A percentile compares a stretch with the other conserved stretches of the same genome.
Evolutionary conservation across 2,329 filamentous ascomycete genomes (phyloP).

Genomic region (Coleophoma crateriformis): DNA sequence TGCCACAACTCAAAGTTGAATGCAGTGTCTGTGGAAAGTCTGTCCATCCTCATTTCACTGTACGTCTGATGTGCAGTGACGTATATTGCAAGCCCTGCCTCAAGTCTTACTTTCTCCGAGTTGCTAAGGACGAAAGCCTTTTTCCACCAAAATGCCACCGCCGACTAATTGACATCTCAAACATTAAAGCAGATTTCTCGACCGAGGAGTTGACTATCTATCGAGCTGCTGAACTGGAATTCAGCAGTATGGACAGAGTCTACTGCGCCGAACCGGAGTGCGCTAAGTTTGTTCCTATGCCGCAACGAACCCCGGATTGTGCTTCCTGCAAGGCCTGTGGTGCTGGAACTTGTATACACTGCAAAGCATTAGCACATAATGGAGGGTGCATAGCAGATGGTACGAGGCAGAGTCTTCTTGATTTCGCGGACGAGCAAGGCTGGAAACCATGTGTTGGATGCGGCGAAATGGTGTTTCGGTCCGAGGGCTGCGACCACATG

Average conservation of each 20-base stretch:
- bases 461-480: slow-evolving; percentile 10
- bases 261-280: slow-evolving; percentile 14
- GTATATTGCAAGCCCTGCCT: slow-evolving; percentile 18
- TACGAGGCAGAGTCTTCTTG: slow-evolving; percentile 8
- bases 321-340: slow-evolving; percentile 10
- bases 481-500: slow-evolving; percentile 14
- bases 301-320: slow-evolving; percentile 5
- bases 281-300: slow-evolving; percentile 11
- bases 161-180: slow-evolving; percentile 12
- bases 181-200: slow-evolving; percentile 14
- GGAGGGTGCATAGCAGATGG: slow-evolving; percentile 11
- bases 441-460: slow-evolving; percentile 12
- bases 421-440: slow-evolving; percentile 9
- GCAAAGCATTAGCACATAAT: slow-evolving; percentile 11
- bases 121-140: slow-evolving; percentile 16
- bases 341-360: slow-evolving; percentile 12
- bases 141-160: slow-evolving; percentile 17
- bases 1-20: slow-evolving; percentile 15
- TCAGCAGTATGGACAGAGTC: slow-evolving; percentile 14
- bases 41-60: slow-evolving; percentile 13
- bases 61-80: slow-evolving; percentile 15
- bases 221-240: slow-evolving; percentile 13
- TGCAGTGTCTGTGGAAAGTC: slow-evolving; percentile 16
- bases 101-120: slow-evolving; percentile 15
- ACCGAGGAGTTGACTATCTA: slow-evolving; percentile 11